phyloP scores from a whole-genome alignment of 371 early-diverging fungal genomes.

The Lichtheimia ramosa region DNA sequence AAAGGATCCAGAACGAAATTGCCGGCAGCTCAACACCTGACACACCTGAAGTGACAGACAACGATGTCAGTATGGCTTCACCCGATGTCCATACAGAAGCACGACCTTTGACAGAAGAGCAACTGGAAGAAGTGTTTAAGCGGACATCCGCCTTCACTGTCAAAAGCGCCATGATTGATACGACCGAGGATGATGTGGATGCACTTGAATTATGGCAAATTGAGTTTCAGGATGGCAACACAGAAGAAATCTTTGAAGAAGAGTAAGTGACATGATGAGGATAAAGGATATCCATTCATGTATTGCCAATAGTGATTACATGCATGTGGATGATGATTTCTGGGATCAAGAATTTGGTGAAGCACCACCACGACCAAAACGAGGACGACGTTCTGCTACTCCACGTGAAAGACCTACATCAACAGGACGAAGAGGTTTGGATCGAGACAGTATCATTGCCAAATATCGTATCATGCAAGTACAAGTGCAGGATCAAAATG shows the following conservation, averaged over 20 bases:
- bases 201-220: constrained; percentile 79
- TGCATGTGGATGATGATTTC: constrained; percentile 81
- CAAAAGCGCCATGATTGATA: constrained; percentile 65
- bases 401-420: constrained; percentile 17
- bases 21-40: constrained; percentile 33
- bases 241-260: constrained; percentile 77
- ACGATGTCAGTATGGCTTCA: not conserved
- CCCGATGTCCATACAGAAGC: not conserved
- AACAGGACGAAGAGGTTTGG: constrained; percentile 34
- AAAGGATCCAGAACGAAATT: constrained; percentile 81
- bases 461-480: constrained; percentile 85
- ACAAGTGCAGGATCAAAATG: constrained; percentile 79
- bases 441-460: constrained; percentile 70
- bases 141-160: constrained; percentile 89
- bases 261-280: constrained; percentile 51
- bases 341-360: constrained; percentile 82
- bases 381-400: constrained; percentile 26
- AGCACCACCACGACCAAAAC: constrained; percentile 17
- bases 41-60: constrained; percentile 5
- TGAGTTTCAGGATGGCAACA: constrained; percentile 65
- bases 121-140: constrained; percentile 86
- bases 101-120: constrained; percentile 69
- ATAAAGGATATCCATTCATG: not conserved
- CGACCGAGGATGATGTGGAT: constrained; percentile 64
- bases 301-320: constrained; percentile 57